phyloP scores from a whole-genome alignment of 2,329 filamentous ascomycete genomes.

The Sphaerulina populicola region DNA sequence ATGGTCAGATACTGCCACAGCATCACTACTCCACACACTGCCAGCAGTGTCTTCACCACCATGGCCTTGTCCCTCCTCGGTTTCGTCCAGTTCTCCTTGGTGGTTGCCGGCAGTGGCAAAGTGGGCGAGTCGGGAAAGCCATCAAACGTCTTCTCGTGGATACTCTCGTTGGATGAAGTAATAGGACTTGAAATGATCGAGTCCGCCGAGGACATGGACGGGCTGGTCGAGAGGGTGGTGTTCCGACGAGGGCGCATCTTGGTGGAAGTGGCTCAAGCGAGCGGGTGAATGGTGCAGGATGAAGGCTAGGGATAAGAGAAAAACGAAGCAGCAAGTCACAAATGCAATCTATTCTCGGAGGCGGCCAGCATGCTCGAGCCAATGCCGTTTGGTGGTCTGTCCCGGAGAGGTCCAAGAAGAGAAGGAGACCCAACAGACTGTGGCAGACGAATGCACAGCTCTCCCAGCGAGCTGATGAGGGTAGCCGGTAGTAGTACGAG shows the following conservation, averaged over 20 bases:
- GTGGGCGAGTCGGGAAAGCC: slow-evolving; percentile 20
- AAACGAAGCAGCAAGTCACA: not conserved
- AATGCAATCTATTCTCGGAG: not conserved
- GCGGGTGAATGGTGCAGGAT: not conserved
- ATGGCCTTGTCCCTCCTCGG: slow-evolving; percentile 12
- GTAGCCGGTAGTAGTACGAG: not conserved
- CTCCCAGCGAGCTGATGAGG: slow-evolving; percentile 4
- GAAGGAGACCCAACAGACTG: too few relatives aligned
- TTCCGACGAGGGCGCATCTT: slow-evolving; percentile 42
- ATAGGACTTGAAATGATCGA: slow-evolving; percentile 61
- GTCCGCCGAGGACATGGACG: slow-evolving; percentile 48
- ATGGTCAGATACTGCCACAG: slow-evolving; percentile 16
- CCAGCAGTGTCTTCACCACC: slow-evolving; percentile 11
- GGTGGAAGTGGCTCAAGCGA: not conserved
- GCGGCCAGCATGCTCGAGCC: slow-evolving; percentile 1
- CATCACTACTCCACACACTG: slow-evolving; percentile 15
- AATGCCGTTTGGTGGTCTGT: not conserved
- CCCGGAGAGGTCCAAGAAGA: not conserved
- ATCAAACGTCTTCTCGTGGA: slow-evolving; percentile 50
- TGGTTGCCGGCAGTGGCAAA: slow-evolving; percentile 21
- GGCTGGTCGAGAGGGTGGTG: slow-evolving; percentile 41
- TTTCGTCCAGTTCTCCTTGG: slow-evolving; percentile 17
- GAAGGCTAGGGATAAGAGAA: not conserved
- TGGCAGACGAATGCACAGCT: slow-evolving; percentile 11
- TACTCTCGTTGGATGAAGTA: slow-evolving; percentile 59